Conservation (phyloP, 345 rosid species). For the Eutrema yunnanense region DNA sequence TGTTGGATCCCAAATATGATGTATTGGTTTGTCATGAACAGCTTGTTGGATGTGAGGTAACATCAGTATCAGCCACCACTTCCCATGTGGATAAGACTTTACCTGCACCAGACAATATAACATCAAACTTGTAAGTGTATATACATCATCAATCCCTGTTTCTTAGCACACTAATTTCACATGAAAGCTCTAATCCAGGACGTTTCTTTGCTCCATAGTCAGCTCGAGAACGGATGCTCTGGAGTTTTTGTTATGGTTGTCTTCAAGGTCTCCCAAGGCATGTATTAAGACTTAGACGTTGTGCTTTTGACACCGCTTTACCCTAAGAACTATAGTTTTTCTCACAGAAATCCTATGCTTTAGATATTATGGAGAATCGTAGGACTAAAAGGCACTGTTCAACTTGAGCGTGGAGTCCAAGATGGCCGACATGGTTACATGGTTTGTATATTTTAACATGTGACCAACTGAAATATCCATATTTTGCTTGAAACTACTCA, state of each 20-base stretch:
- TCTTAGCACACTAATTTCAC: constrained; percentile 3
- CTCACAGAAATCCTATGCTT: constrained; percentile 18
- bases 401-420: constrained; percentile 77
- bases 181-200: constrained; percentile 14
- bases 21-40: no score
- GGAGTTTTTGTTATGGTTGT: constrained; percentile 88
- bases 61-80: constrained; percentile 31
- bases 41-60: no score
- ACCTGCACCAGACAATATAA: constrained; percentile 86
- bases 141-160: not conserved
- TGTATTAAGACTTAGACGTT: constrained; percentile 28
- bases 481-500: not conserved
- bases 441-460: constrained; percentile 38
- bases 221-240: constrained; percentile 88
- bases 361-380: constrained; percentile 90
- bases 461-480: not conserved
- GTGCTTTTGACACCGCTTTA: not conserved
- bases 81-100: constrained; percentile 70
- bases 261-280: constrained; percentile 90
- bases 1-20: no score
- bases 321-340: not conserved
- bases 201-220: constrained; percentile 46
- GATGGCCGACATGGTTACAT: constrained; percentile 80
- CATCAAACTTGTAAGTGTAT: constrained; percentile 72
- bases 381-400: constrained; percentile 82